Percentiles rank a stretch among this genome's conserved stretches.
Evolutionary conservation across 495 filamentous ascomycete species (phyloP).

Genomic region (Talaromyces wortmannii): DNA sequence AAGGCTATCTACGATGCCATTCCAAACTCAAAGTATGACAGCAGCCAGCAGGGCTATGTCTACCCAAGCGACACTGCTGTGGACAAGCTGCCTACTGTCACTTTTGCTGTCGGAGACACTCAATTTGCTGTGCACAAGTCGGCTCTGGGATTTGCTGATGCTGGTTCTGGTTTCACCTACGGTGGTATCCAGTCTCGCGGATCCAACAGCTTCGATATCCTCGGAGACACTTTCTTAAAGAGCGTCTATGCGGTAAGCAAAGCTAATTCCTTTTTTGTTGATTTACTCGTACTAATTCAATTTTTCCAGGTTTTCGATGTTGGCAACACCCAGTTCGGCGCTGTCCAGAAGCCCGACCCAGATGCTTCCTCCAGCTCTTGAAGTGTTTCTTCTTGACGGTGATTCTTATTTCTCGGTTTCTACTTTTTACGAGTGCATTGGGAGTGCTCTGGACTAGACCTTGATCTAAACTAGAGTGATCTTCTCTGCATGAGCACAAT

Average conservation of each 20-base stretch:
- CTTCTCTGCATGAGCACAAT: not conserved
- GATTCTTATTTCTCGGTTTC: too few relatives aligned
- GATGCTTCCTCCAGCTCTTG: not conserved
- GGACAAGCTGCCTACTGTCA: conserved; percentile 57
- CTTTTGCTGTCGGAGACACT: conserved; percentile 59
- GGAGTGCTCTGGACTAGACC: too few relatives aligned
- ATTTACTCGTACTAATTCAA: conserved; percentile 1
- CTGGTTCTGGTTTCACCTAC: conserved; percentile 54
- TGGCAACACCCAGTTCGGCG: conserved; percentile 63
- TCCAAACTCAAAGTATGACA: conserved; percentile 58
- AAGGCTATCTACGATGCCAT: conserved; percentile 65
- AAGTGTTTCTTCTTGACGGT: not conserved
- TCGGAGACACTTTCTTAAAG: conserved; percentile 71
- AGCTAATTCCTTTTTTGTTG: not conserved
- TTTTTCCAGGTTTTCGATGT: conserved; percentile 37
- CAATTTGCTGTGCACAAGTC: conserved; percentile 67
- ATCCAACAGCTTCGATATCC: conserved; percentile 59
- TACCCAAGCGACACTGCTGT: conserved; percentile 52
- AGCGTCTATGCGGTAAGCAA: conserved; percentile 63
- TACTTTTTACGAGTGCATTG: too few relatives aligned
- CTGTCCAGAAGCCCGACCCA: conserved; percentile 40
- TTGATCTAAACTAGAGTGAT: too few relatives aligned
- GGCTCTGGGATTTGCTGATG: conserved; percentile 58
- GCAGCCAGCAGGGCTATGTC: conserved; percentile 58
- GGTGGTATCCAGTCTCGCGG: conserved; percentile 73